Base-by-base conservation (phyloP, 495 filamentous ascomycete species). In the Cudoniella acicularis region DNA sequence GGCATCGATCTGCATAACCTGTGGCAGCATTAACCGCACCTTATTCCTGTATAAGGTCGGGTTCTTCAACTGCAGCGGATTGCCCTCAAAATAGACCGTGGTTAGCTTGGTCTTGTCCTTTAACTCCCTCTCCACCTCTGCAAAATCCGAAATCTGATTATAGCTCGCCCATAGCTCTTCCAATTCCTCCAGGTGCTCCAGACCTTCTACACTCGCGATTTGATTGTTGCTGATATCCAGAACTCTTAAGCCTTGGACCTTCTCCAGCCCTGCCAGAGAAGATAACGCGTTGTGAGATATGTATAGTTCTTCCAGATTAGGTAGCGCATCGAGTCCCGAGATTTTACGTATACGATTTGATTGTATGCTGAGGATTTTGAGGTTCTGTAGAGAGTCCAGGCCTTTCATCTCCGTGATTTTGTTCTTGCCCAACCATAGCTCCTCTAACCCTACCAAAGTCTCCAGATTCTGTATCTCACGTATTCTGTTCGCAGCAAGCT, bases 341-440 rank as follows among this genome's bases (percentile, higher is more conserved):
- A 99, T 85, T 59, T 81, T 79, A 54, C 87, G 88, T 61, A 99
- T 88, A 36, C 94, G 90, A 75, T 99, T 99, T 41, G 92, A 96
- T 76, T 99, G 95, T 67, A 99, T 95, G 63, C 90, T 94, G 52
- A 99, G 85, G 63, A 97, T 89, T 61, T 85, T 85, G 55, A 99
- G 86, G 72, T 88, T 91, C 16, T 82, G 73, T 25, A 99, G 80
- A 16, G 77, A 78, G 26, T 80, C 78, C 26, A 98, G 79, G 56
- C 70, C 88, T 67, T 86, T 87, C 54, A 98, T 79, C 70, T 91
- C 84, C 1, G 86, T 89, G 65, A 99, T 96, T 69, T 96, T 96
- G 71, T 99, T 99, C 80, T 97, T 97, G 36, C 93, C 94, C 8
- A 99, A 75, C 95, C 95, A 99, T 11, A 99, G 79, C 68, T 96